These are phyloP conservation scores for Arachis hypogaea DNA, from an alignment of 306 rosid species.

Conservation along the genomic window DNA sequence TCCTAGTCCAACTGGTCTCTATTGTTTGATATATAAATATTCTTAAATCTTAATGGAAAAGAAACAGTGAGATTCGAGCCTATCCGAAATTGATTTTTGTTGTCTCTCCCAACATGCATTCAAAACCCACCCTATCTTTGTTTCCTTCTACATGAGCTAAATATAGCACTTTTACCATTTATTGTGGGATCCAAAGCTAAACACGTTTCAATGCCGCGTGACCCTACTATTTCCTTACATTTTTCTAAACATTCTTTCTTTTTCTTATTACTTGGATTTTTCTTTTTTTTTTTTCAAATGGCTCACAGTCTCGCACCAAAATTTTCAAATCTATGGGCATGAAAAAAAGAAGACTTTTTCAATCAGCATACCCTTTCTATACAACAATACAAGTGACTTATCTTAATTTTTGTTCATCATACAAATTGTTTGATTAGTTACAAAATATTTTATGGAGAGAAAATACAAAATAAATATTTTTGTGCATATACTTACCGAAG, in stretches of 20 bases:
- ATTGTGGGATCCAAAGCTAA: not conserved
- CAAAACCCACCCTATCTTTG: conserved; percentile 13
- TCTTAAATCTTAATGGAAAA: not conserved
- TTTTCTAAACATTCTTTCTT: no score
- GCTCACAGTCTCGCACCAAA: not conserved
- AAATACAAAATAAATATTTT: no score
- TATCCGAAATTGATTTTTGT: conserved; percentile 41
- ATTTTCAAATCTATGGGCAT: not conserved
- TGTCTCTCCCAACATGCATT: conserved; percentile 22
- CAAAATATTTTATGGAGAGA: no score
- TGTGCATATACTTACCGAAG: no score
- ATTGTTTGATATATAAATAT: not conserved
- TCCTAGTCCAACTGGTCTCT: not conserved
- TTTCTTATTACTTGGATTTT: no score
- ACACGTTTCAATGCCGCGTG: conserved; percentile 32
- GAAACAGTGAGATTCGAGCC: conserved; percentile 50
- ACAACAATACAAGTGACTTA: no score
- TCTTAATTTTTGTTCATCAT: no score
- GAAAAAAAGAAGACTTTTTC: not conserved
- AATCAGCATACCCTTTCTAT: no score
- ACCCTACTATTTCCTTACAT: not conserved
- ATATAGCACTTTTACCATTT: conserved; percentile 6
- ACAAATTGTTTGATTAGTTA: no score
- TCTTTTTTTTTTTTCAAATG: no score
- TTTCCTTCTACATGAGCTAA: not conserved